phyloP scores from a whole-genome alignment of 2,329 filamentous ascomycete genomes.

The Fusarium mundagurra region DNA sequence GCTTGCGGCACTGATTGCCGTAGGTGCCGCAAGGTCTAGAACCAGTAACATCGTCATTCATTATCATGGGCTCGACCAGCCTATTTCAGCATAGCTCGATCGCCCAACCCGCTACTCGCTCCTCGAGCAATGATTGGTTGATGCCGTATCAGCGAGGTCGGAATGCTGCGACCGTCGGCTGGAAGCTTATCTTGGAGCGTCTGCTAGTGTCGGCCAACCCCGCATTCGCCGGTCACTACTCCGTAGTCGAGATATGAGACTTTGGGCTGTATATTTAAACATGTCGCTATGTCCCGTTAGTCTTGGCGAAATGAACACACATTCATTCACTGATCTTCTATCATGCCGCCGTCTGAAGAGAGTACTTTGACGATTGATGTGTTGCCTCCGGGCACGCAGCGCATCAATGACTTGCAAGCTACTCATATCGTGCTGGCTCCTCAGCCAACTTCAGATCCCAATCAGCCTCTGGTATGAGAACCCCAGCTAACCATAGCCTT shows the following conservation, averaged over 20 bases:
- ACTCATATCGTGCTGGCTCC: conserved; percentile 27
- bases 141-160: background rate
- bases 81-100: background rate
- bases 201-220: background rate
- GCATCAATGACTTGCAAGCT: conserved; percentile 24
- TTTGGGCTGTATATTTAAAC: background rate
- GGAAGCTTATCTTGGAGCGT: background rate
- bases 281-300: background rate
- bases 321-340: too few species aligned
- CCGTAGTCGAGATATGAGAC: background rate
- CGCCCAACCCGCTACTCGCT: background rate
- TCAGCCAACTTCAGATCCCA: conserved; percentile 30
- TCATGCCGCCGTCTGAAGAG: background rate
- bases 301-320: background rate
- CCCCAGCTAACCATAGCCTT: background rate
- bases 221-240: background rate
- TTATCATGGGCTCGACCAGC: background rate
- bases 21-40: background rate
- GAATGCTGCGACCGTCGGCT: background rate
- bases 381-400: conserved; percentile 29
- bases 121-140: background rate
- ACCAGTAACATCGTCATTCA: background rate
- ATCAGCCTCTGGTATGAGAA: conserved; percentile 26
- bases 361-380: background rate
- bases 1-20: background rate